Percentiles rank a stretch among this genome's conserved stretches.
Conservation (phyloP, 2,329 filamentous ascomycete genomes). For the Diatrype stigma region DNA sequence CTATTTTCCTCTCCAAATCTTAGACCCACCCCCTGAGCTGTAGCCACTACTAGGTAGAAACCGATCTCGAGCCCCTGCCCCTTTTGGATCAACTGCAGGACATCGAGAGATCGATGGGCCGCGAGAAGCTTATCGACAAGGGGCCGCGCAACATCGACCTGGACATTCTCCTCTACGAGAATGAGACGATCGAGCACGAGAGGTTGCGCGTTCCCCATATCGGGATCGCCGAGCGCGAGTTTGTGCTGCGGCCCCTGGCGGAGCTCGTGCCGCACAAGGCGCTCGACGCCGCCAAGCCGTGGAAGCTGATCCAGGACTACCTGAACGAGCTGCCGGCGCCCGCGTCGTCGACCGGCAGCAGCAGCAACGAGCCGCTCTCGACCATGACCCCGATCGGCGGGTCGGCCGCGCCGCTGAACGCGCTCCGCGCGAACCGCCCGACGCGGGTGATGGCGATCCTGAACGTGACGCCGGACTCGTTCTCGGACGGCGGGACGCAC, state of each 20-base stretch:
- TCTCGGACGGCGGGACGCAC: constrained; percentile 81
- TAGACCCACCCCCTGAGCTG: too few species aligned
- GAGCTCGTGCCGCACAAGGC: constrained; percentile 61
- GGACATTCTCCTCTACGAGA: constrained; percentile 81
- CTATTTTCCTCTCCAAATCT: too few species aligned
- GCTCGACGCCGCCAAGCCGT: constrained; percentile 49
- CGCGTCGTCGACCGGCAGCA: constrained; percentile 31
- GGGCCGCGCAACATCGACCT: constrained; percentile 92
- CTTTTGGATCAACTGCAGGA: constrained; percentile 77
- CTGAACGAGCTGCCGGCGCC: constrained; percentile 57
- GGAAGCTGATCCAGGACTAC: constrained; percentile 58
- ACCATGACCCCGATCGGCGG: constrained; percentile 54
- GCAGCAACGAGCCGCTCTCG: constrained; percentile 51
- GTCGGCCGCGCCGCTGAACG: constrained; percentile 50
- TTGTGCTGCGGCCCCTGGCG: constrained; percentile 82
- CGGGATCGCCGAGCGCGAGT: constrained; percentile 84
- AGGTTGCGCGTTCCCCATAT: constrained; percentile 81
- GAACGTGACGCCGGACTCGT: constrained; percentile 93
- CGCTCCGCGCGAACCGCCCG: constrained; percentile 51
- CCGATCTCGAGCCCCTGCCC: constrained; percentile 66
- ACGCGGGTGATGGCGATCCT: constrained; percentile 91
- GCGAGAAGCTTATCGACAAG: constrained; percentile 84
- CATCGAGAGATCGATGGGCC: constrained; percentile 76
- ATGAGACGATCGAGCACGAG: constrained; percentile 60
- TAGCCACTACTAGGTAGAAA: constrained; percentile 63